A percentile compares a stretch with the other conserved stretches of the same genome.
Evolutionary conservation across 2,329 filamentous ascomycete species (phyloP).

Genomic region (Pleoardoris graminearum): DNA sequence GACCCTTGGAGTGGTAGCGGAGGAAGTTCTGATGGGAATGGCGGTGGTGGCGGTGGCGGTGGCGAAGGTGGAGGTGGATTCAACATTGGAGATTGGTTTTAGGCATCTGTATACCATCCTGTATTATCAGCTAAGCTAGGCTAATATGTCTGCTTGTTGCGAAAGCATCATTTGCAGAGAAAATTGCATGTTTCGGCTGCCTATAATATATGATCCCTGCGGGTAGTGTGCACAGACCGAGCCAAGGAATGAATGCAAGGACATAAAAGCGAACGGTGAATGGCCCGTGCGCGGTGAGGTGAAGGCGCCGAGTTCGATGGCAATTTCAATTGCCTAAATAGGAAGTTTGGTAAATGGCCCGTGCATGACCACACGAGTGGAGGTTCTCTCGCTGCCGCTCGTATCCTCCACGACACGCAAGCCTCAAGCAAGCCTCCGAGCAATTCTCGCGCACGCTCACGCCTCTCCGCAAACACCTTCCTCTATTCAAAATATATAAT

Average conservation of each 20-base stretch:
- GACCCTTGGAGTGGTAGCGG: slow-evolving; percentile 33
- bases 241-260: neutral
- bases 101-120: neutral
- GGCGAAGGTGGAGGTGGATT: slow-evolving; percentile 8
- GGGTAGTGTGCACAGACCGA: neutral
- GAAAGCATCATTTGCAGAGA: neutral
- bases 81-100: slow-evolving; percentile 33
- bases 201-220: too few species aligned
- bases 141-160: neutral
- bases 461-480: neutral
- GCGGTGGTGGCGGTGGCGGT: slow-evolving; percentile 24
- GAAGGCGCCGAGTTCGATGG: neutral
- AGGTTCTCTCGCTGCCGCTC: too few species aligned
- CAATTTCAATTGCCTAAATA: neutral
- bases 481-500: too few species aligned
- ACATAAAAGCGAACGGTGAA: neutral
- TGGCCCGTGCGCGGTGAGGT: neutral
- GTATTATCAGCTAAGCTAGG: neutral
- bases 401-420: too few species aligned
- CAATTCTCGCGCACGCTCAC: too few species aligned
- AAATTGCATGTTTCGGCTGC: too few species aligned
- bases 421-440: too few species aligned
- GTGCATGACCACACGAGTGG: too few species aligned
- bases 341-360: too few species aligned
- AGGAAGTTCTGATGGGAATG: slow-evolving; percentile 29